These are phyloP conservation scores for Psidium guajava DNA, from an alignment of 345 rosid genomes.

Conservation along the genomic window DNA sequence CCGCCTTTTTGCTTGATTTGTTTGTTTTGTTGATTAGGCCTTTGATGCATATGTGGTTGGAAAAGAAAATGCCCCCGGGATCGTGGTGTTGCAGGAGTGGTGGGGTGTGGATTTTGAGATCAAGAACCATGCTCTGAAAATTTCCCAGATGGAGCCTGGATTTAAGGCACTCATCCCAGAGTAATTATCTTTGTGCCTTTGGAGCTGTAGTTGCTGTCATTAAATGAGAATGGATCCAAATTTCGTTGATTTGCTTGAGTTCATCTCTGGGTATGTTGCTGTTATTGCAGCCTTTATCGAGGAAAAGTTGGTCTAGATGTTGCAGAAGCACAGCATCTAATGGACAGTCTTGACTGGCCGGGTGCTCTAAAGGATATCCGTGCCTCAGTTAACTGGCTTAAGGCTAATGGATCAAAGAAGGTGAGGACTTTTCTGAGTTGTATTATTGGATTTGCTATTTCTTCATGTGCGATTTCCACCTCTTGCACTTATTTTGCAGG, in stretches of 20 bases:
- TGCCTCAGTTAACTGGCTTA: constrained; percentile 88
- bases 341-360: constrained; percentile 92
- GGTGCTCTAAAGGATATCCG: constrained; percentile 84
- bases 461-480: not conserved
- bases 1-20: not conserved
- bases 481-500: not conserved
- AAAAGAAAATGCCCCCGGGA: constrained; percentile 82
- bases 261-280: not conserved
- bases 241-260: not conserved
- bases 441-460: not conserved
- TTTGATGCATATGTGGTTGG: constrained; percentile 93
- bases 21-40: constrained; percentile 24
- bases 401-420: constrained; percentile 84
- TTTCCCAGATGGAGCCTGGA: constrained; percentile 72
- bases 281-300: constrained; percentile 53
- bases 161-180: constrained; percentile 88
- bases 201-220: not conserved
- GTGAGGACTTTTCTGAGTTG: constrained; percentile 10
- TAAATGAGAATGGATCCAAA: not conserved
- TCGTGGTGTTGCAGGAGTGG: constrained; percentile 94
- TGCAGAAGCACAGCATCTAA: constrained; percentile 91
- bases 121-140: constrained; percentile 83
- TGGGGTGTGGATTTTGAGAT: constrained; percentile 97
- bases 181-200: constrained; percentile 18
- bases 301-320: constrained; percentile 89